These are phyloP conservation scores for Fomitopsis schrenkii DNA, from an alignment of 1,284 basidiomycete genomes.

Conservation along the genomic window DNA sequence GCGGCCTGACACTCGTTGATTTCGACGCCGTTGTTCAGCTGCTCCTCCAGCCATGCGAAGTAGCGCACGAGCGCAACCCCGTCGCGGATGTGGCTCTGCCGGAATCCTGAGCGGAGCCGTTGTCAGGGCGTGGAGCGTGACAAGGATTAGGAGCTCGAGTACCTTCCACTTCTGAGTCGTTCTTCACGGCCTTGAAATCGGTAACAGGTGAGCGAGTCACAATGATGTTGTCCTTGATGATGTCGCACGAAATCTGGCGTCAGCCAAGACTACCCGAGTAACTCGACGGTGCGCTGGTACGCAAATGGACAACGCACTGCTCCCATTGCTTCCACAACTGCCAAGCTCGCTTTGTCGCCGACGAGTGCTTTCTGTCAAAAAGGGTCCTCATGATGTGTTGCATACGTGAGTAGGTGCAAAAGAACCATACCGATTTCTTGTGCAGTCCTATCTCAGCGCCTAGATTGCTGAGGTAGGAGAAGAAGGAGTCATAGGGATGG, in stretches of 20 bases:
- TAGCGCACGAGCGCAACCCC: constrained; percentile 85
- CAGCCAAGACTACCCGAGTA: constrained; percentile 9
- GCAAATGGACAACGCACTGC: constrained; percentile 35
- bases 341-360: constrained; percentile 72
- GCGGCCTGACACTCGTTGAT: constrained; percentile 84
- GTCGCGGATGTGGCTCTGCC: constrained; percentile 86
- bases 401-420: neutral
- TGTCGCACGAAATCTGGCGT: constrained; percentile 14
- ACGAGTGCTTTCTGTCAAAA: constrained; percentile 52
- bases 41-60: constrained; percentile 94
- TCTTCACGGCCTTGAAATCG: constrained; percentile 90
- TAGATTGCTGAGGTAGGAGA: constrained; percentile 54
- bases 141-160: neutral
- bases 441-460: constrained; percentile 41
- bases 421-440: constrained; percentile 36
- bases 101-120: constrained; percentile 67
- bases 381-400: neutral
- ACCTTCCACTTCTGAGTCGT: constrained; percentile 65
- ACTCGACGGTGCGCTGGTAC: constrained; percentile 2
- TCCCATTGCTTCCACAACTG: constrained; percentile 75
- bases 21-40: constrained; percentile 59
- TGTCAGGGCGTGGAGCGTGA: neutral
- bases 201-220: constrained; percentile 72
- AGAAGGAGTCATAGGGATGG: constrained; percentile 69
- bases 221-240: constrained; percentile 41